Evolutionary conservation across 164 flowering plant species (phyloP).

Genomic region (Tetrastigma voinierianum): DNA sequence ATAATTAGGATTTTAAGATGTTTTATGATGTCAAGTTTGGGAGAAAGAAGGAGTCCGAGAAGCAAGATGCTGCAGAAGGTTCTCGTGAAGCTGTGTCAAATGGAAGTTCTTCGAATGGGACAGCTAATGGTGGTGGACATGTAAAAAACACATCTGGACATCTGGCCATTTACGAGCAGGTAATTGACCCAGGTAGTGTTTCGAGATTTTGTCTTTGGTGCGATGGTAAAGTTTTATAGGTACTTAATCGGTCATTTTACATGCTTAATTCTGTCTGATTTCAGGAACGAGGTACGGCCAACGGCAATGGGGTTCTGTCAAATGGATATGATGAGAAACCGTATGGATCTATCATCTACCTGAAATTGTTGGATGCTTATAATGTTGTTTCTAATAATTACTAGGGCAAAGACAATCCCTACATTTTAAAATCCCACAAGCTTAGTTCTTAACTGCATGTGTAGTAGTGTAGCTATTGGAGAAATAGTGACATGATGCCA

Average conservation of each 20-base stretch:
- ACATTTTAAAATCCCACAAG: background rate
- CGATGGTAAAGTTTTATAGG: background rate
- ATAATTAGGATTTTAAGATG: slow-evolving; percentile 75
- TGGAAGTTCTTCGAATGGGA: slow-evolving; percentile 31
- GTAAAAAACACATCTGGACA: slow-evolving; percentile 54
- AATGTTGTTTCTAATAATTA: no score
- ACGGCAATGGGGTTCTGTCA: slow-evolving; percentile 29
- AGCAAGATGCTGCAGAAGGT: slow-evolving; percentile 17
- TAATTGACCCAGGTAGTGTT: slow-evolving; percentile 54
- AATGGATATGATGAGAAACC: slow-evolving; percentile 29
- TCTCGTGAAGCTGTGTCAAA: slow-evolving; percentile 24
- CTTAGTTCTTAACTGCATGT: no score
- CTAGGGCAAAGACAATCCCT: background rate
- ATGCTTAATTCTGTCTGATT: slow-evolving; percentile 4
- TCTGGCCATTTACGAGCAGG: slow-evolving; percentile 78
- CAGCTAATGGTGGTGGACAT: slow-evolving; percentile 50
- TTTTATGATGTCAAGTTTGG: slow-evolving; percentile 94
- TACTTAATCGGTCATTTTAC: background rate
- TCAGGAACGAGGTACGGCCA: slow-evolving; percentile 30
- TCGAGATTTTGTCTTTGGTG: background rate
- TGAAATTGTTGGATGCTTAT: background rate
- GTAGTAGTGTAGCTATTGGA: no score
- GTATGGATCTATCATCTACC: slow-evolving; percentile 24
- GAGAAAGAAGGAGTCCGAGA: slow-evolving; percentile 52
- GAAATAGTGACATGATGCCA: no score